Evolutionary conservation across 805 yeast genomes (phyloP).

Genomic region (Kluyveromyces dobzhanskii): DNA sequence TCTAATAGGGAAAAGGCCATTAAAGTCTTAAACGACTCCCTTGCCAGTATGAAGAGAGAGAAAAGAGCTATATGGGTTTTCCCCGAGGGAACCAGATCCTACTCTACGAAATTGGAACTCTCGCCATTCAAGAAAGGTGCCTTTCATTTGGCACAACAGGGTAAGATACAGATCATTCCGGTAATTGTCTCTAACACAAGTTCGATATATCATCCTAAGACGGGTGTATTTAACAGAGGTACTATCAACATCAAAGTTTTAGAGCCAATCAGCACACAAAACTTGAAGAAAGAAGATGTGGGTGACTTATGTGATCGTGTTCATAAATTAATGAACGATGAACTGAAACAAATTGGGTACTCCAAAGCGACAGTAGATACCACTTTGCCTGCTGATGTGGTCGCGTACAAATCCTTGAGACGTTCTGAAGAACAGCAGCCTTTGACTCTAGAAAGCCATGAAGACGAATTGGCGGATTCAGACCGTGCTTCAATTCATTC

Average conservation of each 20-base stretch:
- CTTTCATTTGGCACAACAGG: conserved; percentile 93
- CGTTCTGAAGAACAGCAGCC: conserved; percentile 6
- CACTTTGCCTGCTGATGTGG: conserved; percentile 22
- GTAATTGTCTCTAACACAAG: conserved; percentile 83
- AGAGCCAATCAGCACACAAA: conserved; percentile 69
- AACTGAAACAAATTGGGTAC: conserved; percentile 31
- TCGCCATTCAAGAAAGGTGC: conserved; percentile 96
- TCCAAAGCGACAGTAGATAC: conserved; percentile 30
- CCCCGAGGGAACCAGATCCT: conserved; percentile 97
- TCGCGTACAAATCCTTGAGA: conserved; percentile 3
- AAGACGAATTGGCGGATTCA: neutral
- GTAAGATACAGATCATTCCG: conserved; percentile 83
- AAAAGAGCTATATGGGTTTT: conserved; percentile 79
- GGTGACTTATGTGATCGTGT: conserved; percentile 48
- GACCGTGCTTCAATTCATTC: neutral
- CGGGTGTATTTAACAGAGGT: conserved; percentile 66
- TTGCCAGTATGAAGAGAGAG: conserved; percentile 47
- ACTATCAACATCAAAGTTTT: conserved; percentile 70
- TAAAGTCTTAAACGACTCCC: conserved; percentile 62
- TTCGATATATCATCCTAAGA: conserved; percentile 51
- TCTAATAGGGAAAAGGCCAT: conserved; percentile 67
- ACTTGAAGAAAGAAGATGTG: conserved; percentile 65
- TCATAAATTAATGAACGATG: conserved; percentile 47
- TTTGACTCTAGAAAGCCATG: conserved; percentile 5
- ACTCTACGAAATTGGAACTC: conserved; percentile 54